A percentile compares a stretch with the other conserved stretches of the same genome.
Conservation (phyloP, 495 filamentous ascomycete genomes). For the Podospora didyma region DNA sequence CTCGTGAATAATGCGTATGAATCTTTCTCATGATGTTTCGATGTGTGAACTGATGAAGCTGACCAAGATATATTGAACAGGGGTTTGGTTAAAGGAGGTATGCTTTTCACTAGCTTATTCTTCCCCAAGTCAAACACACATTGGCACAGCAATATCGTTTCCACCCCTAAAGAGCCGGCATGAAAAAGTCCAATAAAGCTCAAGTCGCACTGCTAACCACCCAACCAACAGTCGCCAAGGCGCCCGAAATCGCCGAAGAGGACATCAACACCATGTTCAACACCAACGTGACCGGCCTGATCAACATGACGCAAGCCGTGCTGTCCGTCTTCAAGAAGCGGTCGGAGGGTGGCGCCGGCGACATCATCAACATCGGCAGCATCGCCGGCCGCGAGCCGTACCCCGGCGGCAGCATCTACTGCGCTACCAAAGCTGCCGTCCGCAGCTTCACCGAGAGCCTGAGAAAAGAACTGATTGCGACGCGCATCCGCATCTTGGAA, state of each 20-base stretch:
- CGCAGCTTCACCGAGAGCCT: conserved; percentile 85
- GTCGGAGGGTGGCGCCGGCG: conserved; percentile 72
- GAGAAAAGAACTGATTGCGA: conserved; percentile 82
- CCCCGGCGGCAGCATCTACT: conserved; percentile 90
- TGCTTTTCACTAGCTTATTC: background rate
- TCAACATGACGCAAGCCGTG: conserved; percentile 95
- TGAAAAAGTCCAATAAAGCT: no score
- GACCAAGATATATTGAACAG: conserved; percentile 9
- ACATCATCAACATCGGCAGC: conserved; percentile 96
- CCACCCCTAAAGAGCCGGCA: no score
- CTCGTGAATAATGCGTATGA: conserved; percentile 96
- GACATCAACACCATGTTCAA: conserved; percentile 86
- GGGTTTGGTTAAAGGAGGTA: conserved; percentile 31
- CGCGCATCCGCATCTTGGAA: conserved; percentile 84
- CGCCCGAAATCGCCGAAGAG: conserved; percentile 74
- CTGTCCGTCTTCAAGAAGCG: conserved; percentile 81
- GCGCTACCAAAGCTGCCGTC: conserved; percentile 92
- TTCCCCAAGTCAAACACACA: background rate
- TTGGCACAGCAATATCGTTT: no score
- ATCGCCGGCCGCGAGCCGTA: conserved; percentile 93
- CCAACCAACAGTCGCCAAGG: conserved; percentile 58
- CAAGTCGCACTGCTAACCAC: no score
- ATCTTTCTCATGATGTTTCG: background rate
- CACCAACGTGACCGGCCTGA: conserved; percentile 91
- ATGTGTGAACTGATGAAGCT: background rate